phyloP scores from a whole-genome alignment of 1,139 yeast species.

The Candida sp. region DNA sequence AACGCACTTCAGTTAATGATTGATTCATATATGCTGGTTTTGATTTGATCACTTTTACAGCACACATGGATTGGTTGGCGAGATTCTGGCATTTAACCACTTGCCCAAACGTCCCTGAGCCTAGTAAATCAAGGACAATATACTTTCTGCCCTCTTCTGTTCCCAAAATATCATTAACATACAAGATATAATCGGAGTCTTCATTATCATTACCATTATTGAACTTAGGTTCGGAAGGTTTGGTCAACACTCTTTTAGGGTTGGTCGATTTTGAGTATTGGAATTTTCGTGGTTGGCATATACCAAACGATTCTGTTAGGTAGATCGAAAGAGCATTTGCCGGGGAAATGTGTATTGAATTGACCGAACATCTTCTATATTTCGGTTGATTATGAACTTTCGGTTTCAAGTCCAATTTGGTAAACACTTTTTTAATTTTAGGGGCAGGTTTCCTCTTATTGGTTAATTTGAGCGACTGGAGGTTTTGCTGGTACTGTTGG shows the following conservation, averaged over 20 bases:
- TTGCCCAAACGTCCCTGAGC: constrained; percentile 98
- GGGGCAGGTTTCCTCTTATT: constrained; percentile 34
- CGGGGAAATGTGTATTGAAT: constrained; percentile 83
- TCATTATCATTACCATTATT: constrained; percentile 89
- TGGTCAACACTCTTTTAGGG: constrained; percentile 89
- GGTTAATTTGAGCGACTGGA: constrained; percentile 22
- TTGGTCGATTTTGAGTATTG: constrained; percentile 82
- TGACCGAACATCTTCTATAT: constrained; percentile 76
- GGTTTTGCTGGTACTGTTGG: constrained; percentile 29
- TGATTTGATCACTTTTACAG: constrained; percentile 92
- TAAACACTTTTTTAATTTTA: constrained; percentile 31
- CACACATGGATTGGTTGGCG: constrained; percentile 83
- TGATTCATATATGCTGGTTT: constrained; percentile 91
- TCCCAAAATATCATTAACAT: constrained; percentile 92
- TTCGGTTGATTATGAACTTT: constrained; percentile 63
- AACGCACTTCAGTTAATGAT: constrained; percentile 84
- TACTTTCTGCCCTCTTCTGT: constrained; percentile 84
- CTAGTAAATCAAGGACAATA: constrained; percentile 84
- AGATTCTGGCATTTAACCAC: constrained; percentile 96
- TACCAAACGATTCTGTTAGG: constrained; percentile 73
- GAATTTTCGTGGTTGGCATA: constrained; percentile 82
- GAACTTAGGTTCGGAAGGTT: constrained; percentile 80
- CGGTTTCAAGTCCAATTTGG: constrained; percentile 60
- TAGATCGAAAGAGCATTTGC: constrained; percentile 76
- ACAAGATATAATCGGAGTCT: constrained; percentile 85